Conservation (phyloP, 2,329 filamentous ascomycete genomes). For the Zasmidium cellare region DNA sequence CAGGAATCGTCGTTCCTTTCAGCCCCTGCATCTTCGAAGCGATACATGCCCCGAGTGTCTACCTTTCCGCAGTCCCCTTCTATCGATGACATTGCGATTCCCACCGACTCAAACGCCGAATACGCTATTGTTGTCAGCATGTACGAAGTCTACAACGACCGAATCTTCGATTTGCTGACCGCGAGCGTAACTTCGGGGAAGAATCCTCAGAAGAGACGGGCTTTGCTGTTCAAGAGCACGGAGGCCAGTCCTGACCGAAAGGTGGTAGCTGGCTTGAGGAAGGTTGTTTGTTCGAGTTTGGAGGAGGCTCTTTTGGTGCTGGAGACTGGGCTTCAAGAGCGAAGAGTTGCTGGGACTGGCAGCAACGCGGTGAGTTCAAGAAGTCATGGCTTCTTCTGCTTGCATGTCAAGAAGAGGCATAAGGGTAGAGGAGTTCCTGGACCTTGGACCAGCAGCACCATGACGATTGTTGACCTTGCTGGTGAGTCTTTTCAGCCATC, state of each 20-base stretch:
- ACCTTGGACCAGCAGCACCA: constrained; percentile 72
- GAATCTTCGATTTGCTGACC: constrained; percentile 89
- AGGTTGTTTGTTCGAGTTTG: constrained; percentile 80
- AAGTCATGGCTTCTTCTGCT: constrained; percentile 93
- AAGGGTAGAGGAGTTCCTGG: constrained; percentile 48
- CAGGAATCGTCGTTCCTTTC: constrained; percentile 42
- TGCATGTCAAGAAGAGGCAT: constrained; percentile 85
- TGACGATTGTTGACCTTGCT: constrained; percentile 89
- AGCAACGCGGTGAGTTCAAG: constrained; percentile 91
- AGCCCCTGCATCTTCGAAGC: constrained; percentile 46
- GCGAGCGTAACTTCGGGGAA: constrained; percentile 58
- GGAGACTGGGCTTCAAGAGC: constrained; percentile 83
- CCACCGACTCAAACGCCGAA: constrained; percentile 68
- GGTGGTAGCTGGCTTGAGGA: constrained; percentile 86
- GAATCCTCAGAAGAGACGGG: constrained; percentile 62
- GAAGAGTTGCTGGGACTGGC: constrained; percentile 83
- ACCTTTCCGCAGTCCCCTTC: constrained; percentile 72
- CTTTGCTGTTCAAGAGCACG: constrained; percentile 87
- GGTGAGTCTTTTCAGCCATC: constrained; percentile 49
- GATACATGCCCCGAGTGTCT: constrained; percentile 67
- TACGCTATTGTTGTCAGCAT: constrained; percentile 91
- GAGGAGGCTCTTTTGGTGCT: constrained; percentile 86
- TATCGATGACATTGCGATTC: constrained; percentile 68
- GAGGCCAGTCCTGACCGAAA: constrained; percentile 89
- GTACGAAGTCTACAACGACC: constrained; percentile 99